Conservation (phyloP, 352 stramenopile genomes). For the Globisporangium splendens region DNA sequence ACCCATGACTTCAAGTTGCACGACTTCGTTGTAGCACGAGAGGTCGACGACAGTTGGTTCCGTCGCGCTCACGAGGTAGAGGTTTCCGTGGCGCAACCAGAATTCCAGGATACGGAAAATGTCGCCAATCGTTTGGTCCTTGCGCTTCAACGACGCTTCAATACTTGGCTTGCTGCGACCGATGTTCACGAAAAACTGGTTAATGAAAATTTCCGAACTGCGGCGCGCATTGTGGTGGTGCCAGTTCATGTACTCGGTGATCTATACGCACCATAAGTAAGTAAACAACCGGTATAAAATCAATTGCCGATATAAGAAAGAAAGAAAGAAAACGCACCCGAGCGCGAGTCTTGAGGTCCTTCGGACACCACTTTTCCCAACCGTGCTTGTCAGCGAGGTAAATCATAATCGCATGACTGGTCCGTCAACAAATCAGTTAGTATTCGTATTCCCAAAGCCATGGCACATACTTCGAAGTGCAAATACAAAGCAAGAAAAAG, state of each 20-base stretch:
- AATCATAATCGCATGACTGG: conserved; percentile 73
- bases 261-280: conserved; percentile 22
- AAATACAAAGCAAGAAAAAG: too few species aligned
- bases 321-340: conserved; percentile 27
- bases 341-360: conserved; percentile 56
- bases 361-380: conserved; percentile 58
- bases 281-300: too few species aligned
- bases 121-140: conserved; percentile 47
- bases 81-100: conserved; percentile 57
- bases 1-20: conserved; percentile 71
- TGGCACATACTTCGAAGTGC: too few species aligned
- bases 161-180: conserved; percentile 39
- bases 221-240: conserved; percentile 68
- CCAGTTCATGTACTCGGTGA: conserved; percentile 80
- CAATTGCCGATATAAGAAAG: too few species aligned
- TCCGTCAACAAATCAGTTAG: too few species aligned
- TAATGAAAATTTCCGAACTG: conserved; percentile 61
- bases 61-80: conserved; percentile 52
- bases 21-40: conserved; percentile 78
- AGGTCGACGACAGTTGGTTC: conserved; percentile 61
- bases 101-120: conserved; percentile 69
- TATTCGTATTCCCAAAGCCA: too few species aligned
- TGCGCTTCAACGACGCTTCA: conserved; percentile 44
- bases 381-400: conserved; percentile 69
- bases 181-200: conserved; percentile 57